Evolutionary conservation across 805 yeast genomes (phyloP), one percentile per base, ranked within the genome.

Genomic region (Candida pseudofarinosa): DNA sequence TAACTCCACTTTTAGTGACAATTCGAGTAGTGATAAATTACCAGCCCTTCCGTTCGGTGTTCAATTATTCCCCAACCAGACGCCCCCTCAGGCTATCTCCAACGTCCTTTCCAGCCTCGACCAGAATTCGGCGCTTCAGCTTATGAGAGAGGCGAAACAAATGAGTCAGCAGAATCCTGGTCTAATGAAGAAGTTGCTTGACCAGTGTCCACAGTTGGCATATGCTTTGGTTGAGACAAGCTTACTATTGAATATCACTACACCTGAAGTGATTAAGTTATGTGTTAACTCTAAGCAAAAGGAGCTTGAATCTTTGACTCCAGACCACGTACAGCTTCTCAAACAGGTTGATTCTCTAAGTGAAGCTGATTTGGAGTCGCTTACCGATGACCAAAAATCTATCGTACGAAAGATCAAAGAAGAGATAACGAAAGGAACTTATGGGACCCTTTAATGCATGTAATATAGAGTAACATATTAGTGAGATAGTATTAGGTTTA

Each of bases 161-260:
- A 78, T 86, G 79, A 65, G 84, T 2, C 59, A 62, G 3, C 72
- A 71, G 19, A 74, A 81, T 45, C 85, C 87, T 0, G 71, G 70
- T 4, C 63, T 80, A 44, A 80, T 85, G 69, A 74, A 69, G 40
- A 75, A 74, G 33, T 64, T 90, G 28, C 65, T 90, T 14, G 73
- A 73, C 19, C 78, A 78, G 48, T 80, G 81, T 45, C 97, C 97
- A 0, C 97, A 91, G 59, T 68, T 91, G 37, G 67, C 87, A 1
- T 88, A 81, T 59, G 93, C 96, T 0, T 67, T 88, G 20, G 91
- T 89, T 2, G 97, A 90, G 55, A 70, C 82, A 1, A 63, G 88
- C 14, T 47, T 69, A 19, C 46, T 68, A 43, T 51, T 65, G 19
- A 65, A 64, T 39, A 51, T 64, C 3, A 54, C 69, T 7, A 63